Conservation (phyloP, 495 filamentous ascomycete species). For the Penicillium antarcticum region DNA sequence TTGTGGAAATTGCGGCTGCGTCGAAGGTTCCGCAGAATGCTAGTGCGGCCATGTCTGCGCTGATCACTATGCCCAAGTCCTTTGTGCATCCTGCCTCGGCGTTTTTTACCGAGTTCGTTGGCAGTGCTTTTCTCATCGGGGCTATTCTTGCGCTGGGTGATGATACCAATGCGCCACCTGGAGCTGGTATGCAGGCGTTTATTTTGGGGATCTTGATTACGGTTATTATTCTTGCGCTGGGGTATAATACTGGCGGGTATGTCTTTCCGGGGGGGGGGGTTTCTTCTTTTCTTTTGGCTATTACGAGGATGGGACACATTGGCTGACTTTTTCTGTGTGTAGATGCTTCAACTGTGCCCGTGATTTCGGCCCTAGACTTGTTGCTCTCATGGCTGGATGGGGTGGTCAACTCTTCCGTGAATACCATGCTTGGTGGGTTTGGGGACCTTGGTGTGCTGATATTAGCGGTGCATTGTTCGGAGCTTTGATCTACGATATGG, state of each 20-base stretch:
- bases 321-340: constrained; percentile 38
- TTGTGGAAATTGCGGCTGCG: constrained; percentile 2
- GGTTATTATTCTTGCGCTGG: constrained; percentile 13
- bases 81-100: constrained; percentile 4
- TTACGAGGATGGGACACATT: constrained; percentile 36
- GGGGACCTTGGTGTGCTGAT: constrained; percentile 48
- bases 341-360: constrained; percentile 56
- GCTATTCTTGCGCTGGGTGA: constrained; percentile 55
- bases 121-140: constrained; percentile 48
- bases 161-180: constrained; percentile 37
- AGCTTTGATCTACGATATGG: constrained; percentile 48
- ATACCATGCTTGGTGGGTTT: constrained; percentile 54
- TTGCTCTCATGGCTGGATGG: constrained; percentile 51
- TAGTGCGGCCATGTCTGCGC: neutral
- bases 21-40: neutral
- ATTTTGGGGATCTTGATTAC: constrained; percentile 49
- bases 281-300: neutral
- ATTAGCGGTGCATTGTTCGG: constrained; percentile 47
- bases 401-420: constrained; percentile 28
- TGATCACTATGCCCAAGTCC: neutral
- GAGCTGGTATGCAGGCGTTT: constrained; percentile 44
- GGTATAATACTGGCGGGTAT: constrained; percentile 24
- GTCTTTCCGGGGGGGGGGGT: neutral
- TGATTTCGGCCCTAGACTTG: constrained; percentile 55
- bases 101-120: constrained; percentile 55